Conservation (phyloP, 2,329 filamentous ascomycete species). For the Paecilomyces fulvus region DNA sequence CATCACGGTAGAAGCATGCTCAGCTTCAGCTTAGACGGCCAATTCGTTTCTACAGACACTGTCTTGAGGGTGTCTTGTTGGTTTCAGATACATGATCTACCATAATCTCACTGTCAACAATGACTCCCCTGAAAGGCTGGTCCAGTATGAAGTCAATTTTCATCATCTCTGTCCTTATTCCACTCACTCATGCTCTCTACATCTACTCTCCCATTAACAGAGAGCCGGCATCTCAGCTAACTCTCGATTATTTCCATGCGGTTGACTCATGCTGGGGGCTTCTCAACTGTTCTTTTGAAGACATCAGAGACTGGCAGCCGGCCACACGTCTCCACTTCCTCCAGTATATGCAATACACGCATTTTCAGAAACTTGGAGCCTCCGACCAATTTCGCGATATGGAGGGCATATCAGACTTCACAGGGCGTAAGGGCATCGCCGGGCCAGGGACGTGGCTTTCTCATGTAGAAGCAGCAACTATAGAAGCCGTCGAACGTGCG, state of each 20-base stretch:
- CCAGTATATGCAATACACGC: slow-evolving; percentile 12
- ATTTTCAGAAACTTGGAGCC: slow-evolving; percentile 8
- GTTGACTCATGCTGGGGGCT: slow-evolving; percentile 8
- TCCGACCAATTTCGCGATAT: slow-evolving; percentile 13
- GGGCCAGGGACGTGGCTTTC: slow-evolving; percentile 12
- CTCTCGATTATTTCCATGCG: not conserved
- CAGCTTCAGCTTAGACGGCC: not conserved
- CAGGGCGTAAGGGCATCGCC: slow-evolving; percentile 13
- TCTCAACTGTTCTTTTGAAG: slow-evolving; percentile 12
- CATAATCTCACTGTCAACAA: not conserved
- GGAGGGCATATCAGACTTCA: slow-evolving; percentile 15
- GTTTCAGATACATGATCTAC: not conserved
- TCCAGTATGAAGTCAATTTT: slow-evolving; percentile 5
- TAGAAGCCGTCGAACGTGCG: slow-evolving; percentile 4
- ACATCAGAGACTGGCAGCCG: slow-evolving; percentile 14
- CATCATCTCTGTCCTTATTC: slow-evolving; percentile 3
- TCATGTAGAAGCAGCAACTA: slow-evolving; percentile 4
- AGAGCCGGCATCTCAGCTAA: not conserved
- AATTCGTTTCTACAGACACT: not conserved
- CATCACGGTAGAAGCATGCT: not conserved
- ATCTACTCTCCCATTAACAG: not conserved
- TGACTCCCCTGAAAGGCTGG: not conserved
- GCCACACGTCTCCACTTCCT: slow-evolving; percentile 13
- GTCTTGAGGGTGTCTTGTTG: not conserved
- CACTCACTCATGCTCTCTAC: not conserved